Percentiles rank a stretch among this genome's conserved stretches.
phyloP scores from a whole-genome alignment of 768 basidiomycete species.

The Russula ochroleuca region DNA sequence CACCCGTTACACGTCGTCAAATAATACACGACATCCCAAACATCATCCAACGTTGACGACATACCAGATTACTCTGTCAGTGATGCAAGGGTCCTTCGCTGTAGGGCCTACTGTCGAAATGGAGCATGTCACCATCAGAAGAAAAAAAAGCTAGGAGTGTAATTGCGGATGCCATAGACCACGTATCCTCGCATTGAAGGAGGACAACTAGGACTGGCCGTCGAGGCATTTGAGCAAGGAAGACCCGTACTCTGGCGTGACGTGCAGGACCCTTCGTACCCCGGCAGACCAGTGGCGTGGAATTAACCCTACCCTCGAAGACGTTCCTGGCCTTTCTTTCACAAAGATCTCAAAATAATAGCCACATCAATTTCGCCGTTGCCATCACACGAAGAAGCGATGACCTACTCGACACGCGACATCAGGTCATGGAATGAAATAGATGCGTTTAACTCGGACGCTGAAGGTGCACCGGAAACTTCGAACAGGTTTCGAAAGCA shows the following conservation, averaged over 20 bases:
- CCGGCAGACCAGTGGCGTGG: constrained; percentile 13
- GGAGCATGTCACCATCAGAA: background rate
- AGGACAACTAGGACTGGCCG: background rate
- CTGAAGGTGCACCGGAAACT: constrained; percentile 5
- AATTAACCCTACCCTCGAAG: constrained; percentile 11
- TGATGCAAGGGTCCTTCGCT: background rate
- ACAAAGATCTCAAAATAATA: background rate
- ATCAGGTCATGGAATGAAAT: background rate
- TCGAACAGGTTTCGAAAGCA: too few species aligned
- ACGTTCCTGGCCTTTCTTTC: constrained; percentile 4
- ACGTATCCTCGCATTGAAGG: constrained; percentile 1
- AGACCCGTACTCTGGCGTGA: constrained; percentile 20
- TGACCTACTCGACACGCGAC: background rate
- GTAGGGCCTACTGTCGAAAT: constrained; percentile 7
- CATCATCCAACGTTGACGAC: background rate
- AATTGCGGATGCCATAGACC: background rate
- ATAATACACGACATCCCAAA: background rate
- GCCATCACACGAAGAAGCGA: background rate
- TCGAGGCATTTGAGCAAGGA: constrained; percentile 26
- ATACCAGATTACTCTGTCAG: constrained; percentile 5
- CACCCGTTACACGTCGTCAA: background rate
- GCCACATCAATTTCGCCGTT: background rate
- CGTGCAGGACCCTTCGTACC: constrained; percentile 15
- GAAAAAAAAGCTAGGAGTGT: background rate
- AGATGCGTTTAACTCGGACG: constrained; percentile 1